phyloP scores from a whole-genome alignment of 1,139 yeast species.

The Suhomyces guaymorum region DNA sequence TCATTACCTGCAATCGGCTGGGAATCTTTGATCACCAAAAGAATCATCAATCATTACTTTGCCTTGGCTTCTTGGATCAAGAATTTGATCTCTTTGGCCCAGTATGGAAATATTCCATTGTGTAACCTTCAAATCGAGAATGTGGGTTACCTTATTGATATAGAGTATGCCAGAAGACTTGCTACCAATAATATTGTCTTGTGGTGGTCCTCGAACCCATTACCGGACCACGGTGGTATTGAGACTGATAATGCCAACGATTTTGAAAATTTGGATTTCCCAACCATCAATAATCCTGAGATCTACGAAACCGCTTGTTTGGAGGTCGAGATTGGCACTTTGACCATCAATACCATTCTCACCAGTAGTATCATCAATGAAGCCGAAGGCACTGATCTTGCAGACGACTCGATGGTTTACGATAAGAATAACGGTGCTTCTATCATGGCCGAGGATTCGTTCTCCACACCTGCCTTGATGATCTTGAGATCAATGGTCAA shows the following conservation, averaged over 20 bases:
- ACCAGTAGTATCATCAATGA: constrained; percentile 84
- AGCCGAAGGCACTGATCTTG: constrained; percentile 85
- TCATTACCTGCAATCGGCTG: constrained; percentile 81
- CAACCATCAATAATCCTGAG: constrained; percentile 76
- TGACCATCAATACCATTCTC: constrained; percentile 81
- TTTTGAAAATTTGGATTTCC: constrained; percentile 67
- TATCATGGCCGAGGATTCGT: constrained; percentile 71
- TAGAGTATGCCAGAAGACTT: constrained; percentile 80
- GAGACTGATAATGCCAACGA: constrained; percentile 60
- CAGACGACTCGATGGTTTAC: constrained; percentile 50
- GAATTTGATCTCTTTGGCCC: constrained; percentile 64
- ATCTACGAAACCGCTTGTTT: constrained; percentile 76
- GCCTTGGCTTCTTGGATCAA: constrained; percentile 75
- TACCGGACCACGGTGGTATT: constrained; percentile 85
- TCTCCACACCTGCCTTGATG: constrained; percentile 72
- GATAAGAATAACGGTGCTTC: constrained; percentile 50
- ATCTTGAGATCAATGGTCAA: constrained; percentile 76
- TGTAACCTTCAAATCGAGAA: constrained; percentile 82
- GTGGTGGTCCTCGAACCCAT: constrained; percentile 90
- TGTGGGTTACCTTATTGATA: constrained; percentile 76
- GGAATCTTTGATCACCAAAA: constrained; percentile 71
- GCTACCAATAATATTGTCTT: constrained; percentile 65
- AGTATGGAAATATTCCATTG: constrained; percentile 78
- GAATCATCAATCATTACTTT: constrained; percentile 70
- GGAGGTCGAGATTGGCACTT: constrained; percentile 76